A percentile compares a stretch with the other conserved stretches of the same genome.
Evolutionary conservation across 768 basidiomycete genomes (phyloP).

Genomic region (Leccinum uliginosum): DNA sequence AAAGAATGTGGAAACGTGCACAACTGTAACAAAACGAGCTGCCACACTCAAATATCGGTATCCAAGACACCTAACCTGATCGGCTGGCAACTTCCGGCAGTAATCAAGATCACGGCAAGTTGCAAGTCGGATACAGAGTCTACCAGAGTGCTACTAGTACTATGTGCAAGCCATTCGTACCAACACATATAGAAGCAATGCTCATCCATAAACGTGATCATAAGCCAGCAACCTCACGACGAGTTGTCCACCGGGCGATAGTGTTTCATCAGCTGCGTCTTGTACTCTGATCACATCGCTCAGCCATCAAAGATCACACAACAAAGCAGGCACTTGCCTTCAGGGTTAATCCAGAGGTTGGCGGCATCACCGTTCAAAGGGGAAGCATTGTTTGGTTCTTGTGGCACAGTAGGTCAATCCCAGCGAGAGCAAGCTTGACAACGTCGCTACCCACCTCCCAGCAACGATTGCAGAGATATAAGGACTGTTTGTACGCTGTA

Average conservation of each 20-base stretch:
- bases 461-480: slow-evolving; percentile 79
- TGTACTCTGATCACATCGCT: slow-evolving; percentile 51
- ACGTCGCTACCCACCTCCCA: slow-evolving; percentile 62
- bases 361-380: slow-evolving; percentile 88
- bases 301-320: background rate
- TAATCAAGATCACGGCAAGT: background rate
- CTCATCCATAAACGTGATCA: slow-evolving; percentile 1
- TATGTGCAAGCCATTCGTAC: background rate
- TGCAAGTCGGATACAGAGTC: background rate
- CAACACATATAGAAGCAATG: slow-evolving; percentile 1
- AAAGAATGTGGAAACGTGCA: background rate
- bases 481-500: slow-evolving; percentile 90
- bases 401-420: slow-evolving; percentile 1
- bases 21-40: background rate
- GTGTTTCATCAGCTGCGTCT: slow-evolving; percentile 63
- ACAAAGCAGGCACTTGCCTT: slow-evolving; percentile 39
- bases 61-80: background rate
- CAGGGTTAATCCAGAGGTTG: slow-evolving; percentile 69
- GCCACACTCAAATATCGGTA: background rate
- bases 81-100: background rate
- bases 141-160: background rate
- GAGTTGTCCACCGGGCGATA: slow-evolving; percentile 53
- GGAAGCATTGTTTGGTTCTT: slow-evolving; percentile 91
- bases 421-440: background rate
- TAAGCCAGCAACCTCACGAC: slow-evolving; percentile 22